These are phyloP conservation scores for Ceratobasidium sp. DNA, from an alignment of 1,284 basidiomycete species.

Conservation along the genomic window DNA sequence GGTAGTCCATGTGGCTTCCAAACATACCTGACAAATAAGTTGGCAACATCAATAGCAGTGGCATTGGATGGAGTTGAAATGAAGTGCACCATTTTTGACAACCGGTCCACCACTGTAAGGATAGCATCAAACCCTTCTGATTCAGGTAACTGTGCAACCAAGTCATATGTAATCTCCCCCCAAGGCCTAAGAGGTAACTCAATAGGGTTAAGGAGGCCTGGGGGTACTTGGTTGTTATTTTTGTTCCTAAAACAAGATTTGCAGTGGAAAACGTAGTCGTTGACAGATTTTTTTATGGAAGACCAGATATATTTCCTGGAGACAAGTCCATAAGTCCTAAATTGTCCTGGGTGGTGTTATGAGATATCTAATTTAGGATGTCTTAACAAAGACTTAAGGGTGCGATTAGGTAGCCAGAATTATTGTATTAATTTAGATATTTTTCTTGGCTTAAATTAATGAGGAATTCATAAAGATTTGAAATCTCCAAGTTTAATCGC, in stretches of 20 bases:
- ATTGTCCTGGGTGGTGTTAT: constrained; percentile 1
- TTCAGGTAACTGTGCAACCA: background rate
- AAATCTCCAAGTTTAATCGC: too few species aligned
- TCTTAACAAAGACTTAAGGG: too few species aligned
- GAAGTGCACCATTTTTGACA: background rate
- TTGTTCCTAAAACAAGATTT: background rate
- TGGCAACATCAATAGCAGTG: background rate
- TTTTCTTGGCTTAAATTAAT: too few species aligned
- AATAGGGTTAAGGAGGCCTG: background rate
- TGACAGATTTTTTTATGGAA: background rate
- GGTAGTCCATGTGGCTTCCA: constrained; percentile 2
- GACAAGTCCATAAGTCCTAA: background rate
- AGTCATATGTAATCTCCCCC: constrained; percentile 31
- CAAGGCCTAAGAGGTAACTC: background rate
- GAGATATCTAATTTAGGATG: too few species aligned
- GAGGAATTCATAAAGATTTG: too few species aligned
- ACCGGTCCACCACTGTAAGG: background rate
- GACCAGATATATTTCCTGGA: background rate
- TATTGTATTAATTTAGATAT: too few species aligned
- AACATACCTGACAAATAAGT: background rate
- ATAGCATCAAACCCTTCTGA: too few species aligned
- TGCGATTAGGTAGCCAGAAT: too few species aligned
- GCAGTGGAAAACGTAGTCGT: background rate
- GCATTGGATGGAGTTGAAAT: background rate
- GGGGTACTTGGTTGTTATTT: background rate